Conservation (phyloP, 2,329 filamentous ascomycete species). For the Botrytis fragariae region DNA sequence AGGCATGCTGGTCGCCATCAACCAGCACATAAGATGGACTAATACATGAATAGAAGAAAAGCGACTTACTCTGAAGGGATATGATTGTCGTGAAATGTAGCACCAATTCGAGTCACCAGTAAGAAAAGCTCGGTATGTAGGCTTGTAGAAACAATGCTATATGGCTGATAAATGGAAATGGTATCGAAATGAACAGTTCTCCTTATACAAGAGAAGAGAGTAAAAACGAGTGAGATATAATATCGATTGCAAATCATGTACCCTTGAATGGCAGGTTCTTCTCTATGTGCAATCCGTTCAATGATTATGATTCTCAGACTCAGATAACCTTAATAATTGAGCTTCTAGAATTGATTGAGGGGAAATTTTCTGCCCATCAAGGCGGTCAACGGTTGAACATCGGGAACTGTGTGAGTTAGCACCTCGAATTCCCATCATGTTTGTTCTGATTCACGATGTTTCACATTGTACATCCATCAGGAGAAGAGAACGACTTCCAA, state of each 20-base stretch:
- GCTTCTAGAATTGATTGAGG: not conserved
- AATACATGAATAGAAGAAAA: not conserved
- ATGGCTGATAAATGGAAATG: not conserved
- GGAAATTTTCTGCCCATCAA: constrained; percentile 3
- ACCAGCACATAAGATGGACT: too few species aligned
- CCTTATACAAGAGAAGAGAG: not conserved
- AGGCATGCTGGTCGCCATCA: not conserved
- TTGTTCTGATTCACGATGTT: not conserved
- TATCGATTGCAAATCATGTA: not conserved
- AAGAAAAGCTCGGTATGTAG: not conserved
- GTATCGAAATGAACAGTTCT: not conserved
- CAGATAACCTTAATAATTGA: not conserved
- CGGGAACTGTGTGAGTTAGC: not conserved
- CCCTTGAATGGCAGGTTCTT: not conserved
- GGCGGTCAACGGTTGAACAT: not conserved
- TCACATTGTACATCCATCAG: not conserved
- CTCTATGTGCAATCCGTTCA: not conserved
- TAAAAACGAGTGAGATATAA: not conserved
- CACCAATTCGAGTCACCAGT: not conserved
- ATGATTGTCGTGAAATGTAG: not conserved
- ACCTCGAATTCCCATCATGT: not conserved
- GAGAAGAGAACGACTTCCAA: not conserved
- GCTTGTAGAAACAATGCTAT: not conserved
- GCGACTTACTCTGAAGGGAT: not conserved
- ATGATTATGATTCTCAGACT: not conserved